These are phyloP conservation scores for Beta corolliflora DNA, from an alignment of 179 eudicot species.

Conservation along the genomic window DNA sequence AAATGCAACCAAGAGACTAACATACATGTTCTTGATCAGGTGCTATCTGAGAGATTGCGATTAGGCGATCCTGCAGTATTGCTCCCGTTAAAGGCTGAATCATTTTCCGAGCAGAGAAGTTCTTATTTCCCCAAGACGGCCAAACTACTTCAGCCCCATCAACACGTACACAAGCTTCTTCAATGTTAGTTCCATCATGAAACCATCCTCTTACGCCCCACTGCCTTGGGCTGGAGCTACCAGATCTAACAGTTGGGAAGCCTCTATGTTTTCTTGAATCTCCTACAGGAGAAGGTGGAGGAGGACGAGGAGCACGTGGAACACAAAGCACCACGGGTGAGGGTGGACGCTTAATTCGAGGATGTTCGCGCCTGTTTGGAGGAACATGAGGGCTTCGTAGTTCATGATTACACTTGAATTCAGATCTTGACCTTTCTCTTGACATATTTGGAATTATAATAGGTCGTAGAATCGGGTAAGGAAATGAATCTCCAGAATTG, in stretches of 20 bases:
- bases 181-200: conserved; percentile 71
- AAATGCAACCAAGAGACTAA: conserved; percentile 21
- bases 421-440: conserved; percentile 85
- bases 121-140: conserved; percentile 92
- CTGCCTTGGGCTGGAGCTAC: conserved; percentile 97
- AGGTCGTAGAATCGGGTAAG: conserved; percentile 87
- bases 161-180: conserved; percentile 71
- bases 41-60: conserved; percentile 85
- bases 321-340: conserved; percentile 98
- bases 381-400: conserved; percentile 92
- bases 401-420: conserved; percentile 78
- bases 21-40: conserved; percentile 97
- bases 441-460: conserved; percentile 82
- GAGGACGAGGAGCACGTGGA: conserved; percentile 92
- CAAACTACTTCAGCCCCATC: conserved; percentile 92
- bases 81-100: conserved; percentile 80
- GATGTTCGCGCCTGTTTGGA: conserved; percentile 83
- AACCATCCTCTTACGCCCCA: conserved; percentile 92
- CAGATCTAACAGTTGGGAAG: conserved; percentile 92
- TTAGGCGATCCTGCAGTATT: conserved; percentile 81
- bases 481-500: conserved; percentile 72
- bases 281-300: conserved; percentile 88
- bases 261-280: conserved; percentile 89
- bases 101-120: conserved; percentile 59
- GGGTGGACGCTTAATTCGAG: conserved; percentile 91